These are phyloP conservation scores for Trichocladium uniseriatum DNA, from an alignment of 495 filamentous ascomycete species.

Conservation along the genomic window DNA sequence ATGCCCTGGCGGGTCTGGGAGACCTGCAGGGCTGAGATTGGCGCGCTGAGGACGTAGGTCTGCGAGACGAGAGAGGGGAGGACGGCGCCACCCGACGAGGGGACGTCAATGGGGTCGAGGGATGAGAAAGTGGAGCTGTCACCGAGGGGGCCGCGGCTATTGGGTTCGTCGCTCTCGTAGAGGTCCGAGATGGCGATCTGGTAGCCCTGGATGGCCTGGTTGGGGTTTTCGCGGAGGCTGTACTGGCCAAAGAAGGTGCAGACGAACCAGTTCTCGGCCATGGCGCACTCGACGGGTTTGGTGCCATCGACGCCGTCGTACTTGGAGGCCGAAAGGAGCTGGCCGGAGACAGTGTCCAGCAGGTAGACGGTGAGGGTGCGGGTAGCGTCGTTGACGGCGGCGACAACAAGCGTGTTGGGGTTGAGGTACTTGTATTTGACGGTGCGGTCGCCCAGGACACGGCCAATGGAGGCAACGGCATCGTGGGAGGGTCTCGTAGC, in stretches of 20 bases:
- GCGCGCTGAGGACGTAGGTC: constrained; percentile 64
- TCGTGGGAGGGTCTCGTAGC: constrained; percentile 65
- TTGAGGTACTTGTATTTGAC: constrained; percentile 97
- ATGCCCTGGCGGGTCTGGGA: constrained; percentile 92
- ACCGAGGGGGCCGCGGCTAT: constrained; percentile 76
- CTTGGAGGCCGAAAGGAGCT: constrained; percentile 58
- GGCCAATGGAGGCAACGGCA: constrained; percentile 87
- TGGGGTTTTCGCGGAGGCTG: constrained; percentile 35
- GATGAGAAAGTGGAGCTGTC: constrained; percentile 62
- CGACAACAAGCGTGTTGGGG: constrained; percentile 74
- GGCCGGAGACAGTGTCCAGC: constrained; percentile 78
- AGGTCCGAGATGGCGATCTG: constrained; percentile 81
- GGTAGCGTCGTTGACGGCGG: constrained; percentile 50
- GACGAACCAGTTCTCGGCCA: constrained; percentile 93
- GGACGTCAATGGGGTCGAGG: constrained; percentile 44
- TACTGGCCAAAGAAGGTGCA: constrained; percentile 74
- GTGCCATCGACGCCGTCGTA: constrained; percentile 66
- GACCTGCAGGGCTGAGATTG: constrained; percentile 69
- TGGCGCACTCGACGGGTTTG: constrained; percentile 62
- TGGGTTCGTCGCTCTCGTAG: constrained; percentile 72
- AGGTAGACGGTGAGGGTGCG: constrained; percentile 63
- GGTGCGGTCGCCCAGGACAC: constrained; percentile 79
- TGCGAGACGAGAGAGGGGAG: constrained; percentile 68
- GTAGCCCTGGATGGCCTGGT: constrained; percentile 65
- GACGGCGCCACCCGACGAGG: constrained; percentile 25